Evolutionary conservation across 768 basidiomycete species (phyloP).

Genomic region (Pisolithus orientalis): DNA sequence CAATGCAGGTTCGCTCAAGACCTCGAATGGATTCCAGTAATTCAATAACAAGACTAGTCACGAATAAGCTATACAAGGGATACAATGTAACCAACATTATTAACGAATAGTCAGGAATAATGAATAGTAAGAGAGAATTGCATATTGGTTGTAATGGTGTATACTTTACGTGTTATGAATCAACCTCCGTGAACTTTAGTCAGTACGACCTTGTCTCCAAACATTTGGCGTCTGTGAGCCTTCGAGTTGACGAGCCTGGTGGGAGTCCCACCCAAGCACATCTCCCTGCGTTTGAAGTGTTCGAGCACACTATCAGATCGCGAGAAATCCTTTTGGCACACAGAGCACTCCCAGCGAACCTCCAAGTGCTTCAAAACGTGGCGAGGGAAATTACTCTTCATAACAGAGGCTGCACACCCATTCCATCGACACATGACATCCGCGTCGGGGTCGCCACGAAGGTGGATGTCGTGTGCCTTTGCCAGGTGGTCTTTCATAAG

Average conservation of each 20-base stretch:
- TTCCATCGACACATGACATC: slow-evolving; percentile 8
- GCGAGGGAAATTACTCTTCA: slow-evolving; percentile 7
- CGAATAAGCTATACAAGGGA: too few species aligned
- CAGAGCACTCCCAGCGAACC: slow-evolving; percentile 14
- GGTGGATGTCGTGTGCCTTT: slow-evolving; percentile 5
- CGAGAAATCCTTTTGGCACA: slow-evolving; percentile 6
- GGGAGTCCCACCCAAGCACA: slow-evolving; percentile 2
- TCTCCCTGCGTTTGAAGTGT: slow-evolving; percentile 3
- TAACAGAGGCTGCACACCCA: slow-evolving; percentile 2
- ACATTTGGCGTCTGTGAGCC: slow-evolving; percentile 6
- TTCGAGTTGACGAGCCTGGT: slow-evolving; percentile 10
- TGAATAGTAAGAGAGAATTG: too few species aligned
- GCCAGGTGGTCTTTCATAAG: slow-evolving; percentile 10
- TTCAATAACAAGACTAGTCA: too few species aligned
- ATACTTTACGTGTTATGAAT: too few species aligned
- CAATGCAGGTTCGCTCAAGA: too few species aligned
- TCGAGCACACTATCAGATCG: slow-evolving; percentile 13
- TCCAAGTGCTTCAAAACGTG: slow-evolving; percentile 14
- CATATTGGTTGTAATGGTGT: too few species aligned
- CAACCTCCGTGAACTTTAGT: slow-evolving; percentile 8
- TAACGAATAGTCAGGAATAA: too few species aligned
- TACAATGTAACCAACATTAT: too few species aligned
- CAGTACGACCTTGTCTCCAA: slow-evolving; percentile 5
- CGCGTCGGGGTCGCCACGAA: neutral
- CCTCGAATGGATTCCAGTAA: too few species aligned